Conservation (phyloP, 2,329 filamentous ascomycete genomes). For the Beauveria sp. region DNA sequence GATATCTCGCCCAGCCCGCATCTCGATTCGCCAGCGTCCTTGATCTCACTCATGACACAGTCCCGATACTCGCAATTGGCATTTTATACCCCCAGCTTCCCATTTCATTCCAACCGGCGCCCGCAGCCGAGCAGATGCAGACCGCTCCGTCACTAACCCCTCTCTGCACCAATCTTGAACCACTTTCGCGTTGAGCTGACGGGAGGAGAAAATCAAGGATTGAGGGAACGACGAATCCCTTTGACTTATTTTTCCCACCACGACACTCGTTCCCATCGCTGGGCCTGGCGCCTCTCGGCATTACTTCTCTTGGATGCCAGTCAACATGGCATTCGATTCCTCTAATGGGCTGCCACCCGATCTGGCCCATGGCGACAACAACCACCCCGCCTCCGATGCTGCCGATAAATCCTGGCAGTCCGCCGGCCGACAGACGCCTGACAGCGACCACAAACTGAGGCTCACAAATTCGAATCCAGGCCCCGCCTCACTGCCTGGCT, state of each 20-base stretch:
- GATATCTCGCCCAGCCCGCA: not conserved
- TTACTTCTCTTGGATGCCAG: constrained; percentile 2
- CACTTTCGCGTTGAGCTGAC: constrained; percentile 4
- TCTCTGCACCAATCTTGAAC: constrained; percentile 8
- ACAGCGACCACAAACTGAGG: constrained; percentile 26
- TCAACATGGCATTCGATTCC: constrained; percentile 40
- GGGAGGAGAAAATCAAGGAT: not conserved
- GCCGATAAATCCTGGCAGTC: constrained; percentile 30
- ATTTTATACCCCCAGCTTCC: constrained; percentile 2
- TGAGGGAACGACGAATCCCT: not conserved
- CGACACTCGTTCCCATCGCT: not conserved
- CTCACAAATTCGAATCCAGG: constrained; percentile 27
- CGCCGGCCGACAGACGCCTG: constrained; percentile 28
- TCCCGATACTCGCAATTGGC: constrained; percentile 7
- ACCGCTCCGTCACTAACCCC: constrained; percentile 10
- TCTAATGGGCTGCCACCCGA: constrained; percentile 34
- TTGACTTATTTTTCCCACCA: not conserved
- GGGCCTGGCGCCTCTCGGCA: not conserved
- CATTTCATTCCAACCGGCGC: not conserved
- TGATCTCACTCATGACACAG: not conserved
- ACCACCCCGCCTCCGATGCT: constrained; percentile 20
- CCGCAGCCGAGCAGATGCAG: constrained; percentile 12
- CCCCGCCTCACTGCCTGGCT: constrained; percentile 21
- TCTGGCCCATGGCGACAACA: constrained; percentile 24
- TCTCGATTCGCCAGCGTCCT: not conserved